Percentiles rank a stretch among this genome's conserved stretches.
These are phyloP conservation scores for Moricandia moricandioides DNA, from an alignment of 345 rosid genomes.

Conservation along the genomic window DNA sequence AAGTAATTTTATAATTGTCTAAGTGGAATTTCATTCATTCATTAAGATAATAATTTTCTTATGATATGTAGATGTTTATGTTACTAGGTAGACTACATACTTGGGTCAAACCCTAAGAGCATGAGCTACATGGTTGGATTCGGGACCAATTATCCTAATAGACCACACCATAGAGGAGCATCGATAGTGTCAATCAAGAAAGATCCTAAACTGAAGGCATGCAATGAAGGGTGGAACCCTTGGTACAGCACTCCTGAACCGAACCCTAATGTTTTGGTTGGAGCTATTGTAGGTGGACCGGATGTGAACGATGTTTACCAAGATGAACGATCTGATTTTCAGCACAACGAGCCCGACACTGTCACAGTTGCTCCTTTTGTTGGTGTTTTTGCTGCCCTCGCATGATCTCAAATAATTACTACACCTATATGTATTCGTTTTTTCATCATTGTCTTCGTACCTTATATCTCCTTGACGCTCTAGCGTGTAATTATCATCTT, in stretches of 20 bases:
- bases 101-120: slow-evolving; percentile 78
- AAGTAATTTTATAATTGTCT: neutral
- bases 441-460: neutral
- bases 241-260: slow-evolving; percentile 44
- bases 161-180: slow-evolving; percentile 91
- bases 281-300: slow-evolving; percentile 75
- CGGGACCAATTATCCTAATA: slow-evolving; percentile 67
- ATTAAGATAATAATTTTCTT: neutral
- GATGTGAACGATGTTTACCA: slow-evolving; percentile 50
- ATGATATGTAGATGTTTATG: slow-evolving; percentile 1
- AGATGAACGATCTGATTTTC: slow-evolving; percentile 49
- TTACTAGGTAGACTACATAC: slow-evolving; percentile 70
- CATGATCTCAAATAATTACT: slow-evolving; percentile 3
- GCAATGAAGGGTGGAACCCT: slow-evolving; percentile 50
- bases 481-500: neutral
- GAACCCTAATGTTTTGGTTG: slow-evolving; percentile 58
- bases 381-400: slow-evolving; percentile 60
- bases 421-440: neutral
- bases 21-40: neutral
- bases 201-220: slow-evolving; percentile 60
- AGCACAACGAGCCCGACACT: slow-evolving; percentile 50
- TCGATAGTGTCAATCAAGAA: slow-evolving; percentile 64
- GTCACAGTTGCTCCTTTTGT: slow-evolving; percentile 57
- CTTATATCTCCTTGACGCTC: neutral
- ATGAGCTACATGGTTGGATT: slow-evolving; percentile 98